Conservation (phyloP, 2,329 filamentous ascomycete species). For the Thermothelomyces thermophilus region DNA sequence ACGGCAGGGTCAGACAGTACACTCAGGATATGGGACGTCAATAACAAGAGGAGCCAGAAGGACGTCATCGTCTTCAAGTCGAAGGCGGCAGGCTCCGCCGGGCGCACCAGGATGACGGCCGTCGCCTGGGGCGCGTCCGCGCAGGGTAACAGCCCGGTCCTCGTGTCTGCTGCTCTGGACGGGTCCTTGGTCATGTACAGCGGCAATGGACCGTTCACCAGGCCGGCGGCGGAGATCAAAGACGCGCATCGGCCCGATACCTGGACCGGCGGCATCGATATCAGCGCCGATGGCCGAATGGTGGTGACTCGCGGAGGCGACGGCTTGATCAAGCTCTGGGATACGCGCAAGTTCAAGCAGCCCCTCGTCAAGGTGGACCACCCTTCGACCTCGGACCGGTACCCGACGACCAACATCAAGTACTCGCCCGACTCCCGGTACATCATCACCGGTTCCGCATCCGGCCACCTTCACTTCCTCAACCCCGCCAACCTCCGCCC, state of each 20-base stretch:
- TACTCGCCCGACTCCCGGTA: slow-evolving; percentile 80
- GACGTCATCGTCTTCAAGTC: slow-evolving; percentile 96
- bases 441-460: slow-evolving; percentile 82
- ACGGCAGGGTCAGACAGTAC: slow-evolving; percentile 95
- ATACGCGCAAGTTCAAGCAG: slow-evolving; percentile 89
- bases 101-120: slow-evolving; percentile 87
- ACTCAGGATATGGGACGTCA: slow-evolving; percentile 92
- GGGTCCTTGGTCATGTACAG: slow-evolving; percentile 88
- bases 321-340: slow-evolving; percentile 91
- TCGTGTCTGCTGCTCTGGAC: slow-evolving; percentile 79
- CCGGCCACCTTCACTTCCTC: slow-evolving; percentile 83
- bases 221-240: slow-evolving; percentile 75
- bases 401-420: slow-evolving; percentile 76
- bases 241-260: slow-evolving; percentile 77
- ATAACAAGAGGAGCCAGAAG: slow-evolving; percentile 81
- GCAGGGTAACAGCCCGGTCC: slow-evolving; percentile 70
- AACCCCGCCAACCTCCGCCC: slow-evolving; percentile 85
- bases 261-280: slow-evolving; percentile 88
- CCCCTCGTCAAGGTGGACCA: slow-evolving; percentile 76
- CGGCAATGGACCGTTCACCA: slow-evolving; percentile 76
- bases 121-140: slow-evolving; percentile 75
- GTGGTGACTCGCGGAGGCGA: slow-evolving; percentile 88
- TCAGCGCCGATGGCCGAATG: slow-evolving; percentile 84
- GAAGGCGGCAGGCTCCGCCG: slow-evolving; percentile 76
- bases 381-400: slow-evolving; percentile 74